These are phyloP conservation scores for Wickerhamomyces queroliae DNA, from an alignment of 805 yeast genomes.

Conservation along the genomic window DNA sequence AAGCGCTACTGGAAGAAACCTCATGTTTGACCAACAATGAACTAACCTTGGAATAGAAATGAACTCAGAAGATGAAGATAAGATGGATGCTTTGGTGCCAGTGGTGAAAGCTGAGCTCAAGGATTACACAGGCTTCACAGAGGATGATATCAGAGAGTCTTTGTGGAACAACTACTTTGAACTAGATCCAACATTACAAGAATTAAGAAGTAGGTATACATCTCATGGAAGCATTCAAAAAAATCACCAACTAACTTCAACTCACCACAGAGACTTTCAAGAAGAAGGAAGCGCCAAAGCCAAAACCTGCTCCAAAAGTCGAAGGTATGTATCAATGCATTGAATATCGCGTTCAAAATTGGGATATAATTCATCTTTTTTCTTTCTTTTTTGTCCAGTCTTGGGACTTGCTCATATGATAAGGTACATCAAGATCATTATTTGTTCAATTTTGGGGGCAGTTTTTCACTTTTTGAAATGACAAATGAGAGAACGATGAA, in stretches of 20 bases:
- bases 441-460: conserved; percentile 7
- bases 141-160: conserved; percentile 47
- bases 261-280: conserved; percentile 14
- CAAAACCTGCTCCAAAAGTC: conserved; percentile 17
- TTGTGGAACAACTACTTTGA: conserved; percentile 57
- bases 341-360: conserved; percentile 1
- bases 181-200: conserved; percentile 43
- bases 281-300: conserved; percentile 10
- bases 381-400: not conserved
- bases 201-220: conserved; percentile 26
- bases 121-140: conserved; percentile 36
- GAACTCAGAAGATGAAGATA: conserved; percentile 33
- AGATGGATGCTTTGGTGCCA: conserved; percentile 39
- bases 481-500: not conserved
- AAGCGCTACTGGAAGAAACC: not conserved
- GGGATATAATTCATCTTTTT: conserved; percentile 1
- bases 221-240: not conserved
- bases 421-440: not conserved
- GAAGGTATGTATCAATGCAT: conserved; percentile 40
- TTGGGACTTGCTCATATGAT: not conserved
- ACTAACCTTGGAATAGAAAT: conserved; percentile 16
- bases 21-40: not conserved
- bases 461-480: not conserved
- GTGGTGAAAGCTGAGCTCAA: conserved; percentile 30
- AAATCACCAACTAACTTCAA: conserved; percentile 1